Conservation (phyloP, 306 rosid genomes). For the Medicago truncatula region MtrunA17r5.0-ANR NC_053046.1:30398001-30398500, state of each 20-base stretch:
- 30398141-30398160: constrained; percentile 54
- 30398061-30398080: constrained; percentile 67
- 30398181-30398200: constrained; percentile 42
- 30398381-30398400: constrained; percentile 33
- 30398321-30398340: constrained; percentile 41
- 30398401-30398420: constrained; percentile 23
- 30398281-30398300: constrained; percentile 32
- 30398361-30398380: constrained; percentile 15
- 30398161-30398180: constrained; percentile 44
- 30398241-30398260: constrained; percentile 40
- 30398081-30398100: constrained; percentile 66
- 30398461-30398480: constrained; percentile 36
- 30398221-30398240: constrained; percentile 32
- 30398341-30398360: constrained; percentile 30
- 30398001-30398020: constrained; percentile 38
- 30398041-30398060: constrained; percentile 61
- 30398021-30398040: constrained; percentile 50
- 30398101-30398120: constrained; percentile 66
- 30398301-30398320: constrained; percentile 33
- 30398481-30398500: constrained; percentile 37
- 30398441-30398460: not conserved
- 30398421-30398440: constrained; percentile 18
- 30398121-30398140: constrained; percentile 69
- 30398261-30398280: constrained; percentile 33
- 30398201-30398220: constrained; percentile 45